Conservation (phyloP, 352 stramenopile genomes). For the Phytophthora fragariae region DNA sequence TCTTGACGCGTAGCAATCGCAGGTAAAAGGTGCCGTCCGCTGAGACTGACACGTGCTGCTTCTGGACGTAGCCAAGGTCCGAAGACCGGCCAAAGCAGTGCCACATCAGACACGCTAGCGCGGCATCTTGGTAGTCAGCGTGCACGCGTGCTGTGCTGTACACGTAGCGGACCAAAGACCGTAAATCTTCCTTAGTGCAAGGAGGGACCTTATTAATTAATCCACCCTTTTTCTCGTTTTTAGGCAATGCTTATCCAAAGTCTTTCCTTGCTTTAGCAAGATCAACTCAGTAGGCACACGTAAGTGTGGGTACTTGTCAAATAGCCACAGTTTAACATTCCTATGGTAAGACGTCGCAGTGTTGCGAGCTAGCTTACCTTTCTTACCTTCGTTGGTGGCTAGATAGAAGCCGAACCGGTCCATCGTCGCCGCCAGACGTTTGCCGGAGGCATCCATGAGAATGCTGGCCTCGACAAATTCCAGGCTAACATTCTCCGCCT, state of each 20-base stretch:
- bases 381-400: neutral
- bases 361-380: too few relatives aligned
- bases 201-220: conserved; percentile 34
- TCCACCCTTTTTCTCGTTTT: conserved; percentile 13
- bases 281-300: neutral
- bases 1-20: conserved; percentile 39
- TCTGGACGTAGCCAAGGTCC: conserved; percentile 27
- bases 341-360: neutral
- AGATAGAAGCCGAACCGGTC: neutral
- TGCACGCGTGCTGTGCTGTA: neutral
- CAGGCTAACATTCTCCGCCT: neutral
- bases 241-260: conserved; percentile 14
- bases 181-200: conserved; percentile 14
- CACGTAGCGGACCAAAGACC: conserved; percentile 13
- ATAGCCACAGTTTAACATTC: neutral
- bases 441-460: neutral
- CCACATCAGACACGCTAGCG: conserved; percentile 36
- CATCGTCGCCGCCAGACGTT: neutral
- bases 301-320: neutral
- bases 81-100: conserved; percentile 44
- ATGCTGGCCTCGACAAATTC: neutral
- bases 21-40: conserved; percentile 34
- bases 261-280: conserved; percentile 2
- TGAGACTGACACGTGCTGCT: conserved; percentile 33
- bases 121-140: conserved; percentile 40